Percentiles rank a stretch among this genome's conserved stretches.
phyloP scores from a whole-genome alignment of 2,329 filamentous ascomycete genomes.

The Xylariaceae sp. region DNA sequence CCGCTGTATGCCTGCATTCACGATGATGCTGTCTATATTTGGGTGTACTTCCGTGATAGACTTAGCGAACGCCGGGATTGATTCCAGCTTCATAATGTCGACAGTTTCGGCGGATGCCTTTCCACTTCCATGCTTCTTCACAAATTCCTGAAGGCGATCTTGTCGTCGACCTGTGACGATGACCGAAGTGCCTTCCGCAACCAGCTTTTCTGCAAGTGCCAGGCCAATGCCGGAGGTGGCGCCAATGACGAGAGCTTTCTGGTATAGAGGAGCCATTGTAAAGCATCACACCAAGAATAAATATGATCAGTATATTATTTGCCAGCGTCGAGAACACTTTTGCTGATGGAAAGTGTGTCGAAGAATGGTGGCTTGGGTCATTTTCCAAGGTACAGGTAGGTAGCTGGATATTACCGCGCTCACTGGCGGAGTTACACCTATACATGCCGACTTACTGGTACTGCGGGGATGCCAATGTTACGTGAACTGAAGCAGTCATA shows the following conservation, averaged over 20 bases:
- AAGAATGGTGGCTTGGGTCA: no score
- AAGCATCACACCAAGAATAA: no score
- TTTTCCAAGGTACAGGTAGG: no score
- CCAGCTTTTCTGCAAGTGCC: constrained; percentile 37
- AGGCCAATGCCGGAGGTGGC: constrained; percentile 51
- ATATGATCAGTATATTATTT: no score
- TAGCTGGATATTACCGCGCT: no score
- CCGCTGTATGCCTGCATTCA: constrained; percentile 49
- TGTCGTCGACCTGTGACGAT: constrained; percentile 46
- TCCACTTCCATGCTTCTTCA: constrained; percentile 36
- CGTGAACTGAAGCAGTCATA: no score
- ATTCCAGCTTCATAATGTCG: constrained; percentile 41
- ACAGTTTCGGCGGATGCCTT: constrained; percentile 23
- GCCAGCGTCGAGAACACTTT: no score
- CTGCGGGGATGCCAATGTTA: no score
- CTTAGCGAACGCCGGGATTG: constrained; percentile 34
- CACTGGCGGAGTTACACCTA: no score
- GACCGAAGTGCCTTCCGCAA: constrained; percentile 41
- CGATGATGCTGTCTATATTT: constrained; percentile 48
- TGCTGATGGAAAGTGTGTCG: no score
- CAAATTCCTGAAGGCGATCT: constrained; percentile 45
- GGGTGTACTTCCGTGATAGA: constrained; percentile 37
- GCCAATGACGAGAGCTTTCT: constrained; percentile 48
- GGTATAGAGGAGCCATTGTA: constrained; percentile 48
- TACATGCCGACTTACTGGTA: no score